Evolutionary conservation across 306 rosid species (phyloP).

Genomic region (Astragalus glycyphyllos): DNA sequence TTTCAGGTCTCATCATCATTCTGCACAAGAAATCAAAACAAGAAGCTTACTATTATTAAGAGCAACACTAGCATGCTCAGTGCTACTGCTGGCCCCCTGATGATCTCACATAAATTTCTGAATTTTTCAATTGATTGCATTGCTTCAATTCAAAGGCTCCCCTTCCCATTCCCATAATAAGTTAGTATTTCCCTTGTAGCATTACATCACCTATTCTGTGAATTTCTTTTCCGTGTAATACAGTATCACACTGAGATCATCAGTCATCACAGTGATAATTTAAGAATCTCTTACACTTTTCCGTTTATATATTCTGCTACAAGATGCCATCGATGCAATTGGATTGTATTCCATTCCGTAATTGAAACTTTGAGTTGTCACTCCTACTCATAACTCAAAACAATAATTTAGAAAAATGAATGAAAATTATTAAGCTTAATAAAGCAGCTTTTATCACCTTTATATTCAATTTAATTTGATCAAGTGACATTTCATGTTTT

Average conservation of each 20-base stretch:
- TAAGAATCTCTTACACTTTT: constrained; percentile 11
- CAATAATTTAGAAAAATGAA: neutral
- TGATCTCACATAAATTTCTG: constrained; percentile 1
- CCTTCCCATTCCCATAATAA: neutral
- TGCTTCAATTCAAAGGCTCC: neutral
- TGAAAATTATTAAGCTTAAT: neutral
- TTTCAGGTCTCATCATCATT: too few species aligned
- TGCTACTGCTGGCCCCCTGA: neutral
- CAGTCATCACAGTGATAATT: constrained; percentile 25
- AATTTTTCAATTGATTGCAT: neutral
- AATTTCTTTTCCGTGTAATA: too few species aligned
- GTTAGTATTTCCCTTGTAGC: neutral
- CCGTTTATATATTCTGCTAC: neutral
- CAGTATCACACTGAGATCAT: too few species aligned
- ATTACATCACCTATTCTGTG: constrained; percentile 34
- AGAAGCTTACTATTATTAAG: neutral
- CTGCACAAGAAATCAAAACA: constrained; percentile 3
- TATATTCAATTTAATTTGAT: too few species aligned
- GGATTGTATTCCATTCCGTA: neutral
- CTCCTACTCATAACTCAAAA: constrained; percentile 5
- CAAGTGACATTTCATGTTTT: too few species aligned
- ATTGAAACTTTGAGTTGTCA: constrained; percentile 3
- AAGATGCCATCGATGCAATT: constrained; percentile 40
- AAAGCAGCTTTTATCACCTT: too few species aligned
- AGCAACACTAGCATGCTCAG: neutral